phyloP scores from a whole-genome alignment of 305 asterid species.

The Stenogyne calaminthoides region DNA sequence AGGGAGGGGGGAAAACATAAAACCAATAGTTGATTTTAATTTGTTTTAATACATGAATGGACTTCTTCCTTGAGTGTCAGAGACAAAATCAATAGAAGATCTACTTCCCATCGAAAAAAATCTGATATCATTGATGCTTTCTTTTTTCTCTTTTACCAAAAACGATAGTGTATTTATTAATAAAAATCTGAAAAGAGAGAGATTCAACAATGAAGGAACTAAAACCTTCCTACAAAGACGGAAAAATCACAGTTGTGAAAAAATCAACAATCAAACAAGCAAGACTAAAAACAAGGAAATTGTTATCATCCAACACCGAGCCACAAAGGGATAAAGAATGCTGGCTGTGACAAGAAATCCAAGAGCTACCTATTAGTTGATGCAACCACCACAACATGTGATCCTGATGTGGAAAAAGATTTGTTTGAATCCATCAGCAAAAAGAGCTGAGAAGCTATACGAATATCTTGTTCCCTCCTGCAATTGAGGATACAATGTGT shows the following conservation, averaged over 20 bases:
- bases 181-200: not conserved
- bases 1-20: not conserved
- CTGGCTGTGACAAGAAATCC: not conserved
- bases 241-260: not conserved
- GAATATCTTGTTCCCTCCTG: constrained; percentile 88
- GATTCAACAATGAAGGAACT: not conserved
- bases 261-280: not conserved
- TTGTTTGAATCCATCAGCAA: constrained; percentile 82
- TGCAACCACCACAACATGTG: constrained; percentile 85
- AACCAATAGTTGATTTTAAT: not conserved
- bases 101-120: not conserved
- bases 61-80: not conserved
- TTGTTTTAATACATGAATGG: not conserved
- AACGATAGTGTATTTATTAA: not conserved
- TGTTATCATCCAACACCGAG: not conserved
- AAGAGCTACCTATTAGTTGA: constrained; percentile 80
- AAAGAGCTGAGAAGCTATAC: constrained; percentile 81
- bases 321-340: not conserved
- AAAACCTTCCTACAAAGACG: not conserved
- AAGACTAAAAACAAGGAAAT: not conserved
- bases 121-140: not conserved
- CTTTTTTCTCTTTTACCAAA: not conserved
- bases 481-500: constrained; percentile 28
- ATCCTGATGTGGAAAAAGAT: constrained; percentile 45
- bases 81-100: not conserved